Evolutionary conservation across 345 rosid species (phyloP), one percentile per base, ranked within the genome.

Genomic region (Anacardium occidentale): DNA sequence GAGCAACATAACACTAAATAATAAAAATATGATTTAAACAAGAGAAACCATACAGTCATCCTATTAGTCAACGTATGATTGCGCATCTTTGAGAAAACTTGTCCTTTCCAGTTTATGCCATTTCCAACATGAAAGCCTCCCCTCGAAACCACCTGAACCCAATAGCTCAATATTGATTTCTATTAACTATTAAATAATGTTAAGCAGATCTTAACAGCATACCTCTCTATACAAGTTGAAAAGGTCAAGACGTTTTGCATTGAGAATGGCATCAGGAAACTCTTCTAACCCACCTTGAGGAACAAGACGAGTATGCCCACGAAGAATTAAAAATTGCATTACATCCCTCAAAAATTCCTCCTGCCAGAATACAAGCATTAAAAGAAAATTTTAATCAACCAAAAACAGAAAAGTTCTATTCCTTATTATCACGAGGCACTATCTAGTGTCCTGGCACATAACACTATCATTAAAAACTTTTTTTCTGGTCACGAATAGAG

Each of bases 61-160:
- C 97, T 85, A 80, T 95, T 95, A 66, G 98, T 92, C 75, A 88
- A 78, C 7, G 99, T 96, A 78, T 96, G 97, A 88, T 96, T 96
- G 34, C 97, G 93, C 99, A 96, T 96, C 91, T 93, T 96, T 25
- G 99, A 96, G 85, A 96, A 96, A 78, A 96, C 99, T 83, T 96
- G 99, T 77, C 99, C 99, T 83, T 96, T 96, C 99, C 99, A 96
- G 77, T 96, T 96, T 78, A 96, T 96, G 79, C 99, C 98, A 71
- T 96, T 96, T 26, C 99, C 98, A 42, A 96, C 98, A 55, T 96
- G 97, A 78, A 96, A 96, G 68, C 99, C 99, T 72, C 99, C 99
- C 62, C 99, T 87, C 51, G 99, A 93, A 68, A 96, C 98, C 71
- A 96, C 99, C 99, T 95, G 88, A 62, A 76, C 50, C 68, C 73